A percentile compares a stretch with the other conserved stretches of the same genome.
phyloP scores from a whole-genome alignment of 2,329 filamentous ascomycete species.

The Nigrospora sphaerica region DNA sequence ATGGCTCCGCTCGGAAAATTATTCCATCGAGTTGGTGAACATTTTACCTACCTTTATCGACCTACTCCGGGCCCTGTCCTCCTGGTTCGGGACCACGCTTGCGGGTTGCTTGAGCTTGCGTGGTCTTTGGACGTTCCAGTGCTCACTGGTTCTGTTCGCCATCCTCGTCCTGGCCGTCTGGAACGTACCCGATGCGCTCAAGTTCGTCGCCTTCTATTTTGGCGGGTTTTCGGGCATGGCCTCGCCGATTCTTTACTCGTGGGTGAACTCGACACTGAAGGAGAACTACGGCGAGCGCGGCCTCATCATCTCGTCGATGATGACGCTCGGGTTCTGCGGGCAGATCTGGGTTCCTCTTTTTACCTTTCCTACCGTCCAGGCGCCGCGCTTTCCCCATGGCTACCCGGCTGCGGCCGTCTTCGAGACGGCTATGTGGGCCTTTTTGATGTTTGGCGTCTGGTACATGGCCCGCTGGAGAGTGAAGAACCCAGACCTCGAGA shows the following conservation, averaged over 20 bases:
- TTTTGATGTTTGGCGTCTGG: neutral
- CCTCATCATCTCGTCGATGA: slow-evolving; percentile 33
- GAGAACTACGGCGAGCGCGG: slow-evolving; percentile 32
- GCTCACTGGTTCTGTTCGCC: slow-evolving; percentile 4
- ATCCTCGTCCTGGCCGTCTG: slow-evolving; percentile 12
- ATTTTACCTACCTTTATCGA: slow-evolving; percentile 17
- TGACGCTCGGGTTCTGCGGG: slow-evolving; percentile 27
- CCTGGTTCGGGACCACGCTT: slow-evolving; percentile 19
- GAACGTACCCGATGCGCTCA: slow-evolving; percentile 12
- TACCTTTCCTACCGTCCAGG: slow-evolving; percentile 20
- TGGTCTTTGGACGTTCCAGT: slow-evolving; percentile 20
- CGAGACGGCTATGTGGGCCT: neutral
- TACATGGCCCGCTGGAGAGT: neutral
- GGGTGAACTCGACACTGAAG: slow-evolving; percentile 29
- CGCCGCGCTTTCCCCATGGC: slow-evolving; percentile 13
- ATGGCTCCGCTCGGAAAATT: slow-evolving; percentile 7
- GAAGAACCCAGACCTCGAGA: neutral
- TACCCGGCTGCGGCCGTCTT: neutral
- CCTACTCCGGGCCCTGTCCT: slow-evolving; percentile 15
- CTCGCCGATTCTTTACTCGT: slow-evolving; percentile 4
- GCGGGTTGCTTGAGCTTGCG: slow-evolving; percentile 17
- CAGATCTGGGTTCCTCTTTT: slow-evolving; percentile 27
- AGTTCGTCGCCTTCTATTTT: slow-evolving; percentile 11
- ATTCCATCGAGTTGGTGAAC: slow-evolving; percentile 8
- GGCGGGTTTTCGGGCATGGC: neutral